Evolutionary conservation across 345 rosid species (phyloP), one percentile per base, ranked within the genome.

Genomic region (Salix exigua): DNA sequence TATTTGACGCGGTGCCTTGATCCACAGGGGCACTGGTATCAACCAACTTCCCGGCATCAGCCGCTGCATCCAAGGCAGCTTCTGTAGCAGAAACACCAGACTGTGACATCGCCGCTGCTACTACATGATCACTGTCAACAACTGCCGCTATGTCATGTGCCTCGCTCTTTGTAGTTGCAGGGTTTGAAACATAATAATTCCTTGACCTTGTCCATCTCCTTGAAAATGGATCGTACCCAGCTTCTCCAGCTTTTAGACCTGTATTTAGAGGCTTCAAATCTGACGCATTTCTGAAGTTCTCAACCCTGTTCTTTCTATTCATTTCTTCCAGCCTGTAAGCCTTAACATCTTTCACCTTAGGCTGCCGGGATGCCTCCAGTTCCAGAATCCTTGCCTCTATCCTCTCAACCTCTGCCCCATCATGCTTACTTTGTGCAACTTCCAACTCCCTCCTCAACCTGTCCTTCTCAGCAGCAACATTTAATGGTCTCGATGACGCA

Each of bases 161-260:
- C 69, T 51, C 88, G 44, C 74, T 88, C 75, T 62, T 81, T 65
- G 72, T 73, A 4, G 21, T 85, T 11, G 72, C 89, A 28, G 83
- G 79, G 71, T 86, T 87, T 16, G 91, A 88, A n/a, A 84, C 88
- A 70, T 89, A 96, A 84, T 94, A 96, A 82, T 94, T 96, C 63
- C 89, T 91, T 66, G 98, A 96, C 79, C 97, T 88, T 7, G 99
- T 94, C 99, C 99, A 94, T 84, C 98, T 89, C 77, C 99, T 92
- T 35, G 99, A 96, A 87, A 94, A 96, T 48, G 99, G 98, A 82
- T 96, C 99, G 72, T 94, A 96, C 35, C 98, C 97, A 38, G 92
- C 99, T 84, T 96, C 99, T 70, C 98, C 99, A 16, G 95, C 99
- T 81, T 96, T 96, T 73, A 92, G 88, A 78, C 75, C 75, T 14